phyloP scores from a whole-genome alignment of 768 basidiomycete genomes.

The Sporobolomyces phaffii region DNA sequence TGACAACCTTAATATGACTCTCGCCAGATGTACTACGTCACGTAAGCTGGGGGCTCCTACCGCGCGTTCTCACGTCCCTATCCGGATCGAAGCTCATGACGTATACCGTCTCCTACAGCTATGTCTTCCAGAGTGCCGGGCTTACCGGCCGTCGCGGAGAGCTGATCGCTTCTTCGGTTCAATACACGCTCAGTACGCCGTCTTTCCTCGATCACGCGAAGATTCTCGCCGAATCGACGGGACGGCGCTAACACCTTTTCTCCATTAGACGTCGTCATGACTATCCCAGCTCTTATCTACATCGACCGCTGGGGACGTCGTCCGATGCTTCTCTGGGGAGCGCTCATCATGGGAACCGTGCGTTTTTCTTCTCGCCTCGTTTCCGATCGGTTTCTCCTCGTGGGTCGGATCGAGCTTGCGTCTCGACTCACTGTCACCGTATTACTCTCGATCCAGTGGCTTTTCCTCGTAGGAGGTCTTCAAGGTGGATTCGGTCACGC shows the following conservation, averaged over 20 bases:
- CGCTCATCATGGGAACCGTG: conserved; percentile 54
- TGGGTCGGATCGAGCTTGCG: no score
- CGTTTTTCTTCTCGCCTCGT: no score
- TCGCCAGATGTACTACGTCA: conserved; percentile 3
- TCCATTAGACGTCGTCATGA: conserved; percentile 25
- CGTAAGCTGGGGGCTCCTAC: neutral
- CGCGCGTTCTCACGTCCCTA: neutral
- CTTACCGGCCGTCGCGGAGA: conserved; percentile 67
- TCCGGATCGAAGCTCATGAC: conserved; percentile 19
- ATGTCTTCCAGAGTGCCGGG: conserved; percentile 71
- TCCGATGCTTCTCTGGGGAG: conserved; percentile 57
- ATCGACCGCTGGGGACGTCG: conserved; percentile 75
- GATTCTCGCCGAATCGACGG: conserved; percentile 34
- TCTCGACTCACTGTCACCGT: no score
- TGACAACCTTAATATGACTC: neutral
- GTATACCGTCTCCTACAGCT: conserved; percentile 47
- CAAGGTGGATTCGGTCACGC: conserved; percentile 58
- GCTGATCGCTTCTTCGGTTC: conserved; percentile 68
- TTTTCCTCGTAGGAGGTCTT: conserved; percentile 69
- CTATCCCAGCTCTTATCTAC: conserved; percentile 53
- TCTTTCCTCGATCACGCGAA: neutral
- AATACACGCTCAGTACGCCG: conserved; percentile 46
- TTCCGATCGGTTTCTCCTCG: no score
- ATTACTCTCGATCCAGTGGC: conserved; percentile 50
- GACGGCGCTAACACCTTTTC: no score